Base-by-base conservation (phyloP, 306 rosid genomes). In the Vachellia pachyceras region DNA sequence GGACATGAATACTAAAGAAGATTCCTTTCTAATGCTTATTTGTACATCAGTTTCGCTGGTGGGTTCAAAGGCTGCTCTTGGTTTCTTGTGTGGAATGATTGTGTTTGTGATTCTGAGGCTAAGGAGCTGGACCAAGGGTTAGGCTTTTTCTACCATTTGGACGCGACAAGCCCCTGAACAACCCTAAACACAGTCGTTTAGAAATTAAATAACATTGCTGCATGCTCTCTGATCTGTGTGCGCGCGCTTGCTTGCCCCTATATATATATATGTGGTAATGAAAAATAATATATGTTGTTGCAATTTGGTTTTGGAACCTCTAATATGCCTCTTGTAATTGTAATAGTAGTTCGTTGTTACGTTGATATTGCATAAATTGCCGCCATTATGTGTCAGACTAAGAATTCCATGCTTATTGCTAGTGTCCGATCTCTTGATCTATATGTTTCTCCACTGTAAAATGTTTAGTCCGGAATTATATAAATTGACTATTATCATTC, bases 91-190 rank as follows among this genome's bases (percentile, higher is more conserved):
- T 23, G 65, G 65, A 23, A 58, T 58, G 65, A 58, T 58, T 58
- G 65, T 23, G 11, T 58, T 58, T 58, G 15, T 58, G 65, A 58
- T 58, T 23, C 65, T 58, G 65, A 58, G 36, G 65, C 65, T 58
- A 20, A 58, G 65, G 36, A 23, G 36, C 36, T 58, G 65, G 36
- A 58, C 36, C 12, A 58, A 22, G 65, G 36, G 36, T 22, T 14
- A 58, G 5, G 36, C 36, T 58, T 58, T 58, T 23, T 58, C 65
- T 10, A 22, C 33, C 36, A 22, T 58, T 22, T 22, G 65, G 65
- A 58, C 7, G 35, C 13, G 25, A 20, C 10, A 58, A 22, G 23
- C 2, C 13, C 65, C 65, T 22, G 15, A 58, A 36, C 33, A 58
- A 58, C 36, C 36, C 65, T 58, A n/a, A 23, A 8, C 11, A 10